Percentiles rank a stretch among this genome's conserved stretches.
phyloP scores from a whole-genome alignment of 345 rosid genomes.

The Populus davidiana region DNA sequence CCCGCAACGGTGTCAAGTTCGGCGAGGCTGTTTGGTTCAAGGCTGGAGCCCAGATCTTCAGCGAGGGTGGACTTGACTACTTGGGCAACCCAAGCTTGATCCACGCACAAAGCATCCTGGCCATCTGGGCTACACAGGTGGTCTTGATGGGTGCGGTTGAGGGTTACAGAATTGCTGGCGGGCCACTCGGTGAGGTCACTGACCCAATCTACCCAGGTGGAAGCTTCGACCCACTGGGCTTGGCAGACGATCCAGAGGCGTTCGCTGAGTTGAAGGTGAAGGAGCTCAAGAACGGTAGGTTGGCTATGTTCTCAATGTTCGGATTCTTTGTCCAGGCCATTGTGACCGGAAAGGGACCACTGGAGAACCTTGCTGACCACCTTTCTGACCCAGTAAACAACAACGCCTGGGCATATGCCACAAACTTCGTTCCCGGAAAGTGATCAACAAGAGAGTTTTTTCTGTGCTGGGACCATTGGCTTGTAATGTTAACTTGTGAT shows the following conservation, averaged over 20 bases:
- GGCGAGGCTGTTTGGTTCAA: slow-evolving; percentile 35
- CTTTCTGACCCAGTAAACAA: slow-evolving; percentile 27
- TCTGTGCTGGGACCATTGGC: too few relatives aligned
- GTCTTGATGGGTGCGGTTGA: slow-evolving; percentile 26
- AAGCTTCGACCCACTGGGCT: slow-evolving; percentile 30
- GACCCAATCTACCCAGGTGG: slow-evolving; percentile 31
- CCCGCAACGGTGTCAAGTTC: slow-evolving; percentile 32
- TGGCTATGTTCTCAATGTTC: slow-evolving; percentile 20
- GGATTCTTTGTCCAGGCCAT: slow-evolving; percentile 32
- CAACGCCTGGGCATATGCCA: slow-evolving; percentile 36
- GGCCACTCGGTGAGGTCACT: slow-evolving; percentile 9
- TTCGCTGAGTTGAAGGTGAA: slow-evolving; percentile 22
- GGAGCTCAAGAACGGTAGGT: slow-evolving; percentile 29
- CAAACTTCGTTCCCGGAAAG: slow-evolving; percentile 32
- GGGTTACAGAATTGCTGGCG: too few relatives aligned
- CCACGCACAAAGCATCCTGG: slow-evolving; percentile 32
- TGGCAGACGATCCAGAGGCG: too few relatives aligned
- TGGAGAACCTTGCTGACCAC: slow-evolving; percentile 32
- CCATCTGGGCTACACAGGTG: slow-evolving; percentile 31
- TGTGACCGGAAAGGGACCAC: slow-evolving; percentile 31
- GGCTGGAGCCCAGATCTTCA: slow-evolving; percentile 31
- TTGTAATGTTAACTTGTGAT: too few relatives aligned
- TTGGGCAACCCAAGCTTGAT: slow-evolving; percentile 31
- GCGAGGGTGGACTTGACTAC: slow-evolving; percentile 32
- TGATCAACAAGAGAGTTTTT: too few relatives aligned